Base-by-base conservation (phyloP, 2,329 filamentous ascomycete genomes). In the Amauroascus niger region DNA sequence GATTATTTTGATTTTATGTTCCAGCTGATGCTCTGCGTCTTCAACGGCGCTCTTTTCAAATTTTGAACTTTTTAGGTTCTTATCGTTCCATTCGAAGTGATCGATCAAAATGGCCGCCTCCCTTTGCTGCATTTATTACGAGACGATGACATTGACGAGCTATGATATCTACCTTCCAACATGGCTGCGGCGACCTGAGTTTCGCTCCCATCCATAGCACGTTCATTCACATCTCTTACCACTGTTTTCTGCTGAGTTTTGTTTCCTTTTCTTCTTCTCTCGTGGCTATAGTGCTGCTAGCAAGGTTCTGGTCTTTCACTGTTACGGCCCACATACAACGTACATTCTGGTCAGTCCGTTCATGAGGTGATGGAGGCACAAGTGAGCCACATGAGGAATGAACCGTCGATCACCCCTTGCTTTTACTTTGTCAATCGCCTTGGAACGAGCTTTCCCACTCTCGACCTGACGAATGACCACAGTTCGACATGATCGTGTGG, bases 91-190 rank as follows among this genome's bases (percentile, higher is more conserved):
- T 41, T 22, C 39, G 28, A 32, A 11, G 28, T 32, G 28, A 32
- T 32, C 6, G 28, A 32, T 11, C 28, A 32, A 32, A 32, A 32
- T 6, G 6, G 28, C 28, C 11, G n/a, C 11, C 9, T 13, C 6
- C 11, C n/a, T 35, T 35, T 40, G 5, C 18, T 8, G n/a, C 13
- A 24, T 28, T 5, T 14, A 26, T 39, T 49, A 49, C 32, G 47
- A 49, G 33, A 30, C 35, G 11, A 51, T 26, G 49, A 51, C 44
- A 24, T 35, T 51, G 39, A 51, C 26, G 49, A 51, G 18, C 37
- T 6, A 40, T 18, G 35, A 40, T 14, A 47, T 47, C 20, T 16
- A 35, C 18, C 9, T 24, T 30, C 22, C 35, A 26, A 41, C 26
- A n/a, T 44, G 39, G 28, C 9, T 32, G 39, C 16, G 26, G 26